Evolutionary conservation across 139 green algal genomes (phyloP).

Genomic region (Asterochloris sp.): DNA sequence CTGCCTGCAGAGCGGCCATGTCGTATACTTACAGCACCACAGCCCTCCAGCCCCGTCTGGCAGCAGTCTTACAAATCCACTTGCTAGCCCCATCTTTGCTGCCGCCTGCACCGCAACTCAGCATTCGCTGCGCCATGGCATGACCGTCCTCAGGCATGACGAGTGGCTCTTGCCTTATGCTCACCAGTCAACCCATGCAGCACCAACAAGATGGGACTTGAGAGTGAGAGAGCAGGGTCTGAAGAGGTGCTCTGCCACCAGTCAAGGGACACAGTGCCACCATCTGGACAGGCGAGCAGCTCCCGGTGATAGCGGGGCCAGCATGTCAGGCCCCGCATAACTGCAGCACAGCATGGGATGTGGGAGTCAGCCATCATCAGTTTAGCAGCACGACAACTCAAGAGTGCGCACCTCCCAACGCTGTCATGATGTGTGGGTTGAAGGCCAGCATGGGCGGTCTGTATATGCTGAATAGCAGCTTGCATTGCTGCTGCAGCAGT

Average conservation of each 20-base stretch:
- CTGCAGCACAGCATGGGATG: not conserved
- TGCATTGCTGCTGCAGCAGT: constrained; percentile 12
- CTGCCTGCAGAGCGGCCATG: too few species aligned
- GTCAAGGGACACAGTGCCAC: constrained; percentile 61
- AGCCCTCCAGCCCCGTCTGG: constrained; percentile 40
- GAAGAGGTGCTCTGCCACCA: constrained; percentile 47
- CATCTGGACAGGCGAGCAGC: constrained; percentile 40
- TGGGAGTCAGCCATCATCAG: not conserved
- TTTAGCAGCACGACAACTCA: not conserved
- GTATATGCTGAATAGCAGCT: constrained; percentile 14
- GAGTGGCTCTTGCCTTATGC: not conserved
- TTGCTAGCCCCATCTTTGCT: constrained; percentile 71
- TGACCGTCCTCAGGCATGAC: not conserved
- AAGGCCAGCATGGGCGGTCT: constrained; percentile 12
- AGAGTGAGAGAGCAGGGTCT: not conserved
- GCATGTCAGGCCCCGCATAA: constrained; percentile 16
- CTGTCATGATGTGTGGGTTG: constrained; percentile 21
- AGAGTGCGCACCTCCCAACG: not conserved
- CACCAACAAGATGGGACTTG: constrained; percentile 8
- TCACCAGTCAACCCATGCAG: constrained; percentile 31
- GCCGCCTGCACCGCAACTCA: constrained; percentile 35
- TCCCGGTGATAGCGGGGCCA: constrained; percentile 42
- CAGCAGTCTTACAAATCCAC: constrained; percentile 49
- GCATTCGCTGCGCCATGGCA: too few species aligned
- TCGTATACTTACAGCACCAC: constrained; percentile 46